A percentile compares a stretch with the other conserved stretches of the same genome.
Conservation (phyloP, 305 asterid genomes). For the Ajuga reptans region DNA sequence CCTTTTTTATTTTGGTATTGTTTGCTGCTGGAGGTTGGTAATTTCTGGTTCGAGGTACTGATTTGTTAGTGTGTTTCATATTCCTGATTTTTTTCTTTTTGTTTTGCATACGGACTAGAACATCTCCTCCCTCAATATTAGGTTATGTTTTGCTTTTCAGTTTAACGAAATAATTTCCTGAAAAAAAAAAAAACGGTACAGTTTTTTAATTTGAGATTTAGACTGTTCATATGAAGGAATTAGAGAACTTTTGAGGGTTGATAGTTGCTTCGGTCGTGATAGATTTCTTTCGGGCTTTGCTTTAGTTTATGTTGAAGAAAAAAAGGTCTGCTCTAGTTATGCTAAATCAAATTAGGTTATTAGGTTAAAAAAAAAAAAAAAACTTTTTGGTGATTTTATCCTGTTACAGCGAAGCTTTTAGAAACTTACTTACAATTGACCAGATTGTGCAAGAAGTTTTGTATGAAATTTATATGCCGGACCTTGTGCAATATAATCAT, state of each 20-base stretch:
- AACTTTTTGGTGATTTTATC: neutral
- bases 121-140: neutral
- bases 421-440: neutral
- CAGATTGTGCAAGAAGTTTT: neutral
- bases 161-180: no score
- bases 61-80: neutral
- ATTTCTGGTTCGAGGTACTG: slow-evolving; percentile 14
- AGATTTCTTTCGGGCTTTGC: neutral
- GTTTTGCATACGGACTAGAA: neutral
- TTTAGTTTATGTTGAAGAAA: neutral
- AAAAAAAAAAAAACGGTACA: neutral
- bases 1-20: neutral
- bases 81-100: neutral
- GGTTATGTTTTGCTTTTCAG: neutral
- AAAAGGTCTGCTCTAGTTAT: neutral
- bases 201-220: slow-evolving; percentile 2
- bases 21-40: slow-evolving; percentile 7
- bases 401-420: neutral
- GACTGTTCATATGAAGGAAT: slow-evolving; percentile 4
- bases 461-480: neutral
- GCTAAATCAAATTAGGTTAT: neutral
- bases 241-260: neutral
- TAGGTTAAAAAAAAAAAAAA: neutral
- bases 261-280: slow-evolving; percentile 8
- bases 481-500: neutral